phyloP scores from a whole-genome alignment of 495 filamentous ascomycete species.

The Xylaria curta region DNA sequence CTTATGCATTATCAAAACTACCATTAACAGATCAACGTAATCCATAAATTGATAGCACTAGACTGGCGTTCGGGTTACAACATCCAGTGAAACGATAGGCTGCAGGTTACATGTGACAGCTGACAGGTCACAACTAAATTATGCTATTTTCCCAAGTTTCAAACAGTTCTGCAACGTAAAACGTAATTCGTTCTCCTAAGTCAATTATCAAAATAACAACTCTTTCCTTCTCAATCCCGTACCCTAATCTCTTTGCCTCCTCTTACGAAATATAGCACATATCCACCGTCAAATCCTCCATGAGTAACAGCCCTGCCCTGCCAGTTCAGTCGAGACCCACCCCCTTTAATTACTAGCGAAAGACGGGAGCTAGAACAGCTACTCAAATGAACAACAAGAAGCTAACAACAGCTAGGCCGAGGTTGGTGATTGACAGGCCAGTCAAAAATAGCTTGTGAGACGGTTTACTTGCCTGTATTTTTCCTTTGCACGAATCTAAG shows the following conservation, averaged over 20 bases:
- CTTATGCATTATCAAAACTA: background rate
- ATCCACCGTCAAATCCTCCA: background rate
- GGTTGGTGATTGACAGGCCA: background rate
- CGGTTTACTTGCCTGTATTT: background rate
- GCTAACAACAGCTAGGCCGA: background rate
- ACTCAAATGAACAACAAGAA: constrained; percentile 8
- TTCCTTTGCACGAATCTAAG: background rate
- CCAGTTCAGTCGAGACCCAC: constrained; percentile 1
- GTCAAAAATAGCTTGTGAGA: background rate
- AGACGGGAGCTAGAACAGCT: background rate
- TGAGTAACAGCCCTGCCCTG: background rate
- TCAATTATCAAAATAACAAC: background rate
- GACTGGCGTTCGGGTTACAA: background rate
- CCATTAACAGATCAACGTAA: background rate
- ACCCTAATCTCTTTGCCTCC: background rate
- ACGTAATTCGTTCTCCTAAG: background rate
- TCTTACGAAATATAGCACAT: background rate
- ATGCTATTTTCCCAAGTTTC: background rate
- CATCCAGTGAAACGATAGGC: background rate
- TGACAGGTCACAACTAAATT: background rate
- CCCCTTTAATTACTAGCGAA: background rate
- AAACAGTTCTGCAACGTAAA: background rate
- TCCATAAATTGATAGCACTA: background rate
- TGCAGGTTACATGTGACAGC: background rate
- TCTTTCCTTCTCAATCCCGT: background rate